Base-by-base conservation (phyloP, 192 early-diverging fungal genomes). In the Lunasporangiospora selenospora region DNA sequence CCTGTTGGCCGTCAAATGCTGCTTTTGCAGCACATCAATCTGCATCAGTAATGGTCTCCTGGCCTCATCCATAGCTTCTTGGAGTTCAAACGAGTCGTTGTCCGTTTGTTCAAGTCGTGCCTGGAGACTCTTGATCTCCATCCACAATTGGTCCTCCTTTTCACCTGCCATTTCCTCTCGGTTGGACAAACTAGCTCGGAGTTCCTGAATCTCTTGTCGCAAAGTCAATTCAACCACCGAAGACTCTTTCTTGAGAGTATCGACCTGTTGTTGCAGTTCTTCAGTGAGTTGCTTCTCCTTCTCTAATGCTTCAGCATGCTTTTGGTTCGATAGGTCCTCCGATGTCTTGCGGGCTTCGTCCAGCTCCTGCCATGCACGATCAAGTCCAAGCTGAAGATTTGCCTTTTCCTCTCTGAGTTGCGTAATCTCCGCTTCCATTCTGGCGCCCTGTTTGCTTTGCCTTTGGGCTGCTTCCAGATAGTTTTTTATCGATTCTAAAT, bases 231-330 rank as follows among this genome's bases (percentile, higher is more conserved):
- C 64, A 15, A 66, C 29, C 27, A 76, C 41, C 10, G 66, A 52
- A 9, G 62, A 34, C 30, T 83, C 66, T 5, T 67, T 46, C 3
- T 63, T 64, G 24, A 77, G 67, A 2, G 73, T 53, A 11, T 60
- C 65, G 10, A 76, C 18, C 13, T 78, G 75, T 1, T 56, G 42
- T 21, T 65, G 56, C 18, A 83, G 48, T 32, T 79, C 79, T 40
- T 80, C 78, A 39, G 80, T 77, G 6, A 83, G 34, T 18, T 61
- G 60, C 43, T 80, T 53, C 53, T 83, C 81, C 21, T 77, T 80
- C 21, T 83, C 81, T 32, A 83, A 18, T 1, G 79, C 77, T 6
- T 77, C 79, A 9, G 79, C 64, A 31, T 79, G 79, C 2, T 67
- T 64, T 38, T 62, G 67, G 36, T 26, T 62, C 9, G 67, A 70